Conservation (phyloP, 2,329 filamentous ascomycete species). For the Stagonosporopsis vannaccii region DNA sequence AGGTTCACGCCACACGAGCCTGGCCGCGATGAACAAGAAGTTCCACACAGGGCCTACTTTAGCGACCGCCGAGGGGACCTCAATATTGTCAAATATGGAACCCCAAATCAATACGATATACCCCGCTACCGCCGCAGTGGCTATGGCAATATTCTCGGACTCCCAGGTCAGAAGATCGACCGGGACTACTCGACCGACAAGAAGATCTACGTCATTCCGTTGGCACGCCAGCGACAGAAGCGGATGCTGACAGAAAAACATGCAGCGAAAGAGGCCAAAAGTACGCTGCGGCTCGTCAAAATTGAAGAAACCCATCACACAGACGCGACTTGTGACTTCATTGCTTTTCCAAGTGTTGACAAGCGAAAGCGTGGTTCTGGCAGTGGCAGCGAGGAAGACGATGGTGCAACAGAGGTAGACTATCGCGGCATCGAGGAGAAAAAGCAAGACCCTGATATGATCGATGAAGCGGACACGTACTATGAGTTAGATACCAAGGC, state of each 20-base stretch:
- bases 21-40: not conserved
- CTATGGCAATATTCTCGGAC: slow-evolving; percentile 74
- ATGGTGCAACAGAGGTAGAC: slow-evolving; percentile 28
- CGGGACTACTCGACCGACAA: slow-evolving; percentile 65
- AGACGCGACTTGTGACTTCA: slow-evolving; percentile 38
- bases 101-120: slow-evolving; percentile 73
- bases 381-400: slow-evolving; percentile 23
- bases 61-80: slow-evolving; percentile 77
- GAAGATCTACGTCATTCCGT: slow-evolving; percentile 45
- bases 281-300: slow-evolving; percentile 40
- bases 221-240: slow-evolving; percentile 53
- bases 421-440: slow-evolving; percentile 49
- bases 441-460: slow-evolving; percentile 11
- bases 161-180: slow-evolving; percentile 70
- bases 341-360: slow-evolving; percentile 29
- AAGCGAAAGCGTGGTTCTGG: slow-evolving; percentile 32
- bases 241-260: slow-evolving; percentile 53
- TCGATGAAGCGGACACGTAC: slow-evolving; percentile 49
- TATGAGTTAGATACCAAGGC: slow-evolving; percentile 37
- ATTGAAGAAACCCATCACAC: not conserved
- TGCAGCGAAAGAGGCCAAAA: slow-evolving; percentile 28
- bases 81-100: slow-evolving; percentile 77
- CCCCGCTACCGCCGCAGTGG: slow-evolving; percentile 75
- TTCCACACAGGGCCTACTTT: slow-evolving; percentile 28
- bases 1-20: no score